Evolutionary conservation across 1,139 yeast genomes (phyloP), one percentile per base, ranked within the genome.

Genomic region (Hyphopichia khmerensis): DNA sequence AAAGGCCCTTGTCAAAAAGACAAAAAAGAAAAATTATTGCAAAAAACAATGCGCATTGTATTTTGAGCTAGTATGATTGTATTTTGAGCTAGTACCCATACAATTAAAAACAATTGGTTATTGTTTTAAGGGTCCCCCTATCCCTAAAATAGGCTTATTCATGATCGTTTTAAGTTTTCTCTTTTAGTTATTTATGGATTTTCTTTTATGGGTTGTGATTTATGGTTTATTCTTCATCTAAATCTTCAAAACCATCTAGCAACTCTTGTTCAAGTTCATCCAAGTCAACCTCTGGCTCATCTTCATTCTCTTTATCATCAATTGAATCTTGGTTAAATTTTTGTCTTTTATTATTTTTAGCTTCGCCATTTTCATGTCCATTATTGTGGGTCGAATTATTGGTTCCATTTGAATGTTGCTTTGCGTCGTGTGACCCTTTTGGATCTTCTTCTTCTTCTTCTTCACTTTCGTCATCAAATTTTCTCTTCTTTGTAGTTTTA

Each of bases 221-320:
- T n/a, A n/a, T n/a, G n/a, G n/a, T n/a, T 26, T 29, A 27, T n/a
- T 36, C 35, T 26, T 62, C 67, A 24, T 70, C 75, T 41, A 72
- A 56, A 43, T 71, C 75, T 38, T 72, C 76, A 57, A 74, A 71
- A 7, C 75, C 78, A 47, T 72, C 76, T 35, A 73, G 56, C 36
- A 74, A 59, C 49, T 73, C 79, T 47, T 72, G 65, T 48, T 74
- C 79, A 29, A 74, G 65, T 46, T 70, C 79, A 40, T 72, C 77
- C 42, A 72, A 48, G 27, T 65, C 67, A 2, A 48, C 62, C 14
- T 54, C 57, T 17, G 47, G 53, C 3, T 26, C 39, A 33, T 39
- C 40, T 7, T 39, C 23, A 11, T 10, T 44, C 33, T 47, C 47
- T 33, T 49, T 47, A 40, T 53, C 49, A 5, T 9, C 14, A 30